These are phyloP conservation scores for Spergularia azorica DNA, from an alignment of 179 eudicot genomes.

Conservation along the genomic window DNA sequence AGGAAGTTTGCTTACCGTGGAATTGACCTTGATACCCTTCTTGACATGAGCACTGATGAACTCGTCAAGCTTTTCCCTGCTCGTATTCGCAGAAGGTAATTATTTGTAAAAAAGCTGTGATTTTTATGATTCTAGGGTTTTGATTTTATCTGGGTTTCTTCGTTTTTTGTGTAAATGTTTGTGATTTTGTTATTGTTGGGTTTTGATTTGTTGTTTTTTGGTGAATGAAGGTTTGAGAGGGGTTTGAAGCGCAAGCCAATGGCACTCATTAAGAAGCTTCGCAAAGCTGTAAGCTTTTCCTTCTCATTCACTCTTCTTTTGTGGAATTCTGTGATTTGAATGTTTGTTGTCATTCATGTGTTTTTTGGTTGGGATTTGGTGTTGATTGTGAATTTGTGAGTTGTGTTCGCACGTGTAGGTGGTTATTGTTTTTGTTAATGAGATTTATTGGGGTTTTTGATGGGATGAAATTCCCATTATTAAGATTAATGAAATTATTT, in stretches of 20 bases:
- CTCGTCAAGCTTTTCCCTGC: conserved; percentile 84
- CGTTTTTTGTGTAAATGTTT: not conserved
- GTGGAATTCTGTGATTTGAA: too few relatives aligned
- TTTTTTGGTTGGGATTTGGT: not conserved
- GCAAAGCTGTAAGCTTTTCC: conserved; percentile 69
- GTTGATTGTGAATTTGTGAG: not conserved
- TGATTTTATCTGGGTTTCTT: not conserved
- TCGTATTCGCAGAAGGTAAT: conserved; percentile 78
- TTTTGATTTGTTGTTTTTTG: not conserved
- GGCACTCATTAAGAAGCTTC: conserved; percentile 95
- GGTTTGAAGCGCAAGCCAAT: conserved; percentile 96
- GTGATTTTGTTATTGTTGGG: not conserved
- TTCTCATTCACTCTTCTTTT: not conserved
- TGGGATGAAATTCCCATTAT: too few relatives aligned
- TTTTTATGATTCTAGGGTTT: not conserved
- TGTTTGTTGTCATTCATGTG: too few relatives aligned
- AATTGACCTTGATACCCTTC: conserved; percentile 83
- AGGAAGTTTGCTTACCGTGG: conserved; percentile 97
- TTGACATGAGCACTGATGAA: conserved; percentile 83
- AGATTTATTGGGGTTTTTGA: too few relatives aligned
- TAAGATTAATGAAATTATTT: too few relatives aligned
- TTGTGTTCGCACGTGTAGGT: not conserved
- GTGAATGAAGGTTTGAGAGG: conserved; percentile 58
- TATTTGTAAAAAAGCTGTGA: not conserved
- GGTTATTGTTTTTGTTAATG: not conserved